Evolutionary conservation across 768 basidiomycete species (phyloP), one percentile per base, ranked within the genome.

Genomic region (Amanita subjunquillea): DNA sequence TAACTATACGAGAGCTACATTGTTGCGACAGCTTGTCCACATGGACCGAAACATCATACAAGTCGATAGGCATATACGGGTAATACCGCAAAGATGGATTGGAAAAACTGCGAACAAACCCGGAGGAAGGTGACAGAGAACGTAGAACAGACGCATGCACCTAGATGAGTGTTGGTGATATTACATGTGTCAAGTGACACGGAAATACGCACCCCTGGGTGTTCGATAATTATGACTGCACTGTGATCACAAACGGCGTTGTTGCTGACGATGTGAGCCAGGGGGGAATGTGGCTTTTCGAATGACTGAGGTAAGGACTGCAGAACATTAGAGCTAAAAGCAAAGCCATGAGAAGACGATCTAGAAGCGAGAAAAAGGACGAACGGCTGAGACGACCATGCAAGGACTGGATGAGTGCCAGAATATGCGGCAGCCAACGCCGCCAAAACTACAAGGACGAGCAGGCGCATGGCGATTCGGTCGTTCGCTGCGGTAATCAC

Each of bases 141-240:
- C 83, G 81, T 39, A 90, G 69, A 69, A 90, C 87, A n/a, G 85
- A 82, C 23, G 85, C 82, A 59, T 85, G 87, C 3, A 86, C 69
- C 87, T 90, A 59, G 8, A 51, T 25, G 41, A 46, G 30, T 49
- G 36, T 50, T 42, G 9, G 37, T 36, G 25, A 3, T 9, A 3
- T 23, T 38, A 32, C 32, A 45, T 48, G 23, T 40, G 13, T 15
- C 23, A 20, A 22, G 15, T 39, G 30, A 23, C 54, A 2, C 7
- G 36, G 20, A 34, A 36, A 48, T 48, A 48, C 83, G 55, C 63
- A 90, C 88, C 22, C 86, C 85, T 8, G 82, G 78, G 48, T 90
- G 87, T 56, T 86, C 76, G 39, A 88, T 69, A 8, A 90, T 61
- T 6, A 89, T 69, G 10, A 91, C 63, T 29, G 81, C 80, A 60